Conservation (phyloP, 208 protist genomes). For the Willaertia magna region DNA sequence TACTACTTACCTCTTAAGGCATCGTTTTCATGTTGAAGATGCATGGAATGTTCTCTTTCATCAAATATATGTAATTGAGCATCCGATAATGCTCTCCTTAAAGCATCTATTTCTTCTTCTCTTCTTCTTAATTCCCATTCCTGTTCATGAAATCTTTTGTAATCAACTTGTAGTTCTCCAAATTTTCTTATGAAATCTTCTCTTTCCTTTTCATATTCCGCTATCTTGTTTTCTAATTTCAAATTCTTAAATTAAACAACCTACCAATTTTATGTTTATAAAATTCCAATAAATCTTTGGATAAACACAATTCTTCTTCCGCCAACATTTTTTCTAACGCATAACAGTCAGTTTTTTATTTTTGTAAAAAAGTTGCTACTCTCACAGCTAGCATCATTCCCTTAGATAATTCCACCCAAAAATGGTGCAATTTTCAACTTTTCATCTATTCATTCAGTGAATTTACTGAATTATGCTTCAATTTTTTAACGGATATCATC, state of each 20-base stretch:
- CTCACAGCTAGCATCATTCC: too few relatives aligned
- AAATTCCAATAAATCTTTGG: too few relatives aligned
- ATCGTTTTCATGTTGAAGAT: slow-evolving; percentile 3
- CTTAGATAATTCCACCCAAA: too few relatives aligned
- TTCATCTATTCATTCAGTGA: too few relatives aligned
- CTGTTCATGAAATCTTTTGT: not conserved
- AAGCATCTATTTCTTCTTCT: not conserved
- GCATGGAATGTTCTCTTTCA: not conserved
- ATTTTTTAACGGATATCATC: too few relatives aligned
- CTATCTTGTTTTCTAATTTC: not conserved
- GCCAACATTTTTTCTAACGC: too few relatives aligned
- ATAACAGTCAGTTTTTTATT: too few relatives aligned
- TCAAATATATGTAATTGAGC: slow-evolving; percentile 1
- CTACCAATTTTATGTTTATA: not conserved
- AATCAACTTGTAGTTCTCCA: not conserved
- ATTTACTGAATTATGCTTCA: too few relatives aligned
- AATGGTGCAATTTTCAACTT: too few relatives aligned
- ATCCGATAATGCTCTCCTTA: not conserved
- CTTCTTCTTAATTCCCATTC: slow-evolving; percentile 3
- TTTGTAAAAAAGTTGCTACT: too few relatives aligned
- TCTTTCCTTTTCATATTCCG: not conserved
- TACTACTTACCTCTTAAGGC: not conserved
- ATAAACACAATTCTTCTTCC: too few relatives aligned
- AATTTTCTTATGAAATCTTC: not conserved
- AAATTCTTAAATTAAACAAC: not conserved